Conservation (phyloP, 208 protist species). For the Trypanosomatidae sp. region DNA sequence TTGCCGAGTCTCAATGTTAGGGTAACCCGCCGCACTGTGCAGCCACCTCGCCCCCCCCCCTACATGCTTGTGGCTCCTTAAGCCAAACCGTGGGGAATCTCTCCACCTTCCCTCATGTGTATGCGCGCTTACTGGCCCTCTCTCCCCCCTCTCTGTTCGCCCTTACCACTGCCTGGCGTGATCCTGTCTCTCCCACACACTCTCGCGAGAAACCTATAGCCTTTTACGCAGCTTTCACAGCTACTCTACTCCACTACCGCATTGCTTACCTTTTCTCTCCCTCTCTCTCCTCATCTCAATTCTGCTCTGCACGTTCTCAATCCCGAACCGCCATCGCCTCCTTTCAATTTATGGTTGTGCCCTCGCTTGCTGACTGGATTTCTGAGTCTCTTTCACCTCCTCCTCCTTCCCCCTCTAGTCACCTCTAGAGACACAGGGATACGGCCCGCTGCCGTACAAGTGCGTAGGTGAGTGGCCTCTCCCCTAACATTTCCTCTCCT, state of each 20-base stretch:
- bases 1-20: background rate
- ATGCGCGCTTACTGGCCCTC: background rate
- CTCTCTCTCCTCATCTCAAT: background rate
- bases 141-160: background rate
- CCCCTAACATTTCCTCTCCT: background rate
- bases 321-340: too few species aligned
- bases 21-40: background rate
- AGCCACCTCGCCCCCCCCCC: background rate
- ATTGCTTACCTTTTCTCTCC: background rate
- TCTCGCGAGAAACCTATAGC: background rate
- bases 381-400: background rate
- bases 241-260: background rate
- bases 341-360: too few species aligned
- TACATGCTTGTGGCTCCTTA: background rate
- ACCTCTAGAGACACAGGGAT: background rate
- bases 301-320: background rate
- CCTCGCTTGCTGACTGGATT: too few species aligned
- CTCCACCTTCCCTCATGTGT: background rate
- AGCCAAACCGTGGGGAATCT: background rate
- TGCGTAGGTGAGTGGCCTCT: too few species aligned
- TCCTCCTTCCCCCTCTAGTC: background rate
- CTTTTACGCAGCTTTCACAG: background rate
- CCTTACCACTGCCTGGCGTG: background rate
- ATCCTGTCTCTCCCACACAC: background rate
- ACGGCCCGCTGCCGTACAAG: background rate